phyloP scores from a whole-genome alignment of 768 basidiomycete genomes.

The Phanerochaete sordida region DNA sequence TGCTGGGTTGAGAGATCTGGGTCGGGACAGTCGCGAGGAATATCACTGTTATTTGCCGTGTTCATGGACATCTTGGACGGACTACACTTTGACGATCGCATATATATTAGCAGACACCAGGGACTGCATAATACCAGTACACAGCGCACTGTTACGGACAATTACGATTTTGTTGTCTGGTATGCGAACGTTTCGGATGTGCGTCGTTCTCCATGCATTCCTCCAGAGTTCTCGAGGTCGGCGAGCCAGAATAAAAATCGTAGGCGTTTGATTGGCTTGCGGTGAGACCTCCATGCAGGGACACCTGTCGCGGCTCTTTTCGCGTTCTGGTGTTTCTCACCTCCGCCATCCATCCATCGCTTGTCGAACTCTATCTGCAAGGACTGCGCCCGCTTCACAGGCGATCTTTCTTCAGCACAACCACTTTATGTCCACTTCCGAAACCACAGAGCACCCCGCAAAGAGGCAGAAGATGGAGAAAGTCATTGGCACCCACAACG shows the following conservation, averaged over 20 bases:
- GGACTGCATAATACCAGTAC: not conserved
- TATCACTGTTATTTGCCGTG: not conserved
- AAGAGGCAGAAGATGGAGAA: constrained; percentile 49
- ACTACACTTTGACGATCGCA: constrained; percentile 1
- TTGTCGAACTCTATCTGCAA: not conserved
- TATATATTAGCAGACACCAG: not conserved
- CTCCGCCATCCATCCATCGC: not conserved
- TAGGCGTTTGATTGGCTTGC: not conserved
- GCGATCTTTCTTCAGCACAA: not conserved
- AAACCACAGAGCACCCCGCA: constrained; percentile 20
- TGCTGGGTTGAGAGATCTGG: constrained; percentile 35
- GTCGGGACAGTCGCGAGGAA: not conserved
- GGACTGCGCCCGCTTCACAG: not conserved
- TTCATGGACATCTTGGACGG: not conserved
- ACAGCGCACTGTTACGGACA: not conserved
- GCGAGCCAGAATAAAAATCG: too few species aligned
- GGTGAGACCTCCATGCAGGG: not conserved
- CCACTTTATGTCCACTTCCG: constrained; percentile 14
- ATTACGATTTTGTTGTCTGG: not conserved
- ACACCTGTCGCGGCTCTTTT: not conserved
- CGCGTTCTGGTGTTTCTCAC: not conserved
- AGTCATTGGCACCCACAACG: constrained; percentile 92
- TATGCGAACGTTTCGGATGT: too few species aligned
- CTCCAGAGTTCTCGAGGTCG: not conserved
- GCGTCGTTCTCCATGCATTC: too few species aligned